Base-by-base conservation (phyloP, 2,329 filamentous ascomycete genomes). In the Colletotrichum phormii region DNA sequence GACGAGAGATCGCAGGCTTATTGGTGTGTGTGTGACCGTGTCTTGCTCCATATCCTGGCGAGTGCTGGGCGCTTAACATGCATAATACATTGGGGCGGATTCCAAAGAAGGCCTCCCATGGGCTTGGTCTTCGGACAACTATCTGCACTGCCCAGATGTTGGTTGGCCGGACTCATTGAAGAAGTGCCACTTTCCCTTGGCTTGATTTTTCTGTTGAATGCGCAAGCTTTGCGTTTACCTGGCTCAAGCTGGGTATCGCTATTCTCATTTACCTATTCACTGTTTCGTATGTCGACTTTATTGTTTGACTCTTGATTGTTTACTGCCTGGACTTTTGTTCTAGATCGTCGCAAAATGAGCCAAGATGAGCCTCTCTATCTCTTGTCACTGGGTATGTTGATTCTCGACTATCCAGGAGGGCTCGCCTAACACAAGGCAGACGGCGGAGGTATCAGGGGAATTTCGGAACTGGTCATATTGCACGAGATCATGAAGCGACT, bases 381-480 rank as follows among this genome's bases (percentile, higher is more conserved):
- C 1, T 65, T 75, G 18, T 70, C 65, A 2, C 69, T 75, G 12
- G 74, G 67, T 67, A 63, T 22, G 72, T 60, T 15, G 37, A 13
- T 42, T 15, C 37, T 42, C 15, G 13, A 15, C 5, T 15, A 42
- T 42, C 15, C 15, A 3, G 1, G 37, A 42, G 15, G 29, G 13
- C 18, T 26, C 9, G 18, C 31, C 2, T 31, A n/a, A 57, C 37
- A 33, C 31, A 6, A 37, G 5, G n/a, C 64, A 59, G 31, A 60
- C n/a, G 46, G 65, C 2, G 71, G 65, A 24, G 59, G 66, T 2
- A 62, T 63, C 6, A 68, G 55, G 33, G 70, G 79, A 0, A 57
- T 80, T 24, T 80, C 77, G 3, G 77, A 76, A 55, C 76, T 79
- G 26, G 42, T 77, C 9, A 77, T 80, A 53, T 71, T 80, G 1